Evolutionary conservation across 1,284 basidiomycete genomes (phyloP).

Genomic region (Leccinum proliferum): DNA sequence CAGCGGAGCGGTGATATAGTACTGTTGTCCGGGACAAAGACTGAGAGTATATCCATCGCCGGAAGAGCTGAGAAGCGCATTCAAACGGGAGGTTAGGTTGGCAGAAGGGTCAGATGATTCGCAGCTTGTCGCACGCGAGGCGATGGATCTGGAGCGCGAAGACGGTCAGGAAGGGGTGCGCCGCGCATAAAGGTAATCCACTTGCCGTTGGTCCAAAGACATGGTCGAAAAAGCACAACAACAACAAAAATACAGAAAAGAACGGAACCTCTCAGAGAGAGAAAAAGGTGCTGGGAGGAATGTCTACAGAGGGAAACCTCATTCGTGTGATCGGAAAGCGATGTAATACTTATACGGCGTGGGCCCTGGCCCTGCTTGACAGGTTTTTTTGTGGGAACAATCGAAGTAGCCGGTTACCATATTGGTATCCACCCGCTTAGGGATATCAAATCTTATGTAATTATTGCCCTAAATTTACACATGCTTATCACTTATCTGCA

Average conservation of each 20-base stretch:
- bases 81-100: constrained; percentile 66
- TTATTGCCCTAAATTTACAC: not conserved
- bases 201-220: constrained; percentile 10
- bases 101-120: constrained; percentile 50
- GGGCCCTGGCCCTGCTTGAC: not conserved
- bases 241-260: not conserved
- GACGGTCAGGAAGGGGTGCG: constrained; percentile 5
- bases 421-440: not conserved
- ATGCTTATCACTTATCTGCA: not conserved
- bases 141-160: constrained; percentile 7
- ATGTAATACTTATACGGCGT: not conserved
- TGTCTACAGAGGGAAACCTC: not conserved
- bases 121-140: constrained; percentile 31
- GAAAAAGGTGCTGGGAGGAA: not conserved
- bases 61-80: constrained; percentile 57
- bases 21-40: constrained; percentile 60
- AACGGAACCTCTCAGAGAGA: not conserved
- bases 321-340: not conserved
- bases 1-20: constrained; percentile 59
- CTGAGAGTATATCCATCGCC: constrained; percentile 59
- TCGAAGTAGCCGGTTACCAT: not conserved
- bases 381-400: not conserved
- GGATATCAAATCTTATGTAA: not conserved
- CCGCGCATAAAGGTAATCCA: not conserved
- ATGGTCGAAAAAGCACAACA: constrained; percentile 3